Percentiles rank a stretch among this genome's conserved stretches.
Evolutionary conservation across 1,284 basidiomycete species (phyloP).

Genomic region (Trichosporon asahii): DNA sequence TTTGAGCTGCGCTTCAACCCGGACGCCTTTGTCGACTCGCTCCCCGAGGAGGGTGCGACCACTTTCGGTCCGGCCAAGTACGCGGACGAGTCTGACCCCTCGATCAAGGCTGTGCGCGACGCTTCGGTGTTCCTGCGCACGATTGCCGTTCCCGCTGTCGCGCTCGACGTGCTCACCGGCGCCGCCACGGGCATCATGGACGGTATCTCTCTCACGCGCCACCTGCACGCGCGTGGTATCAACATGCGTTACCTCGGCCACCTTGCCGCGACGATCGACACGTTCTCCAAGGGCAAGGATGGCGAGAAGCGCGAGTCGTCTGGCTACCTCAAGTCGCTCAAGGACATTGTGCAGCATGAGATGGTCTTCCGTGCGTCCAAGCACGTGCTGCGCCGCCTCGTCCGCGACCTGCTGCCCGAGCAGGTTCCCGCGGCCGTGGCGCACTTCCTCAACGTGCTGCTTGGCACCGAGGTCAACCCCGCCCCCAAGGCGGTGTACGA

Average conservation of each 20-base stretch:
- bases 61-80: constrained; percentile 34
- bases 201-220: constrained; percentile 54
- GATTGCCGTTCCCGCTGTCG: constrained; percentile 53
- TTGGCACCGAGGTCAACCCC: constrained; percentile 54
- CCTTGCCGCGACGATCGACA: constrained; percentile 51
- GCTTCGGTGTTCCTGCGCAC: constrained; percentile 56
- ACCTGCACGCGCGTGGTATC: constrained; percentile 58
- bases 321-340: constrained; percentile 46
- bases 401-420: constrained; percentile 48
- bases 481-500: constrained; percentile 51
- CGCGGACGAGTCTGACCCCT: constrained; percentile 55
- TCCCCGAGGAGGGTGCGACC: constrained; percentile 20
- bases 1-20: constrained; percentile 59
- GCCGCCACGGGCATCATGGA: constrained; percentile 55
- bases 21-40: constrained; percentile 57
- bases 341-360: constrained; percentile 54
- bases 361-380: constrained; percentile 59
- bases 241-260: constrained; percentile 60
- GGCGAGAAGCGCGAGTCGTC: constrained; percentile 31
- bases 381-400: constrained; percentile 55
- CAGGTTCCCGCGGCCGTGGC: constrained; percentile 53
- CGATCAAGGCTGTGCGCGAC: constrained; percentile 57
- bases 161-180: constrained; percentile 55
- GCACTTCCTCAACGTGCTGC: constrained; percentile 61
- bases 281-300: constrained; percentile 47